Conservation (phyloP, 1,284 basidiomycete genomes). For the Ceratobasidium sp. region DNA sequence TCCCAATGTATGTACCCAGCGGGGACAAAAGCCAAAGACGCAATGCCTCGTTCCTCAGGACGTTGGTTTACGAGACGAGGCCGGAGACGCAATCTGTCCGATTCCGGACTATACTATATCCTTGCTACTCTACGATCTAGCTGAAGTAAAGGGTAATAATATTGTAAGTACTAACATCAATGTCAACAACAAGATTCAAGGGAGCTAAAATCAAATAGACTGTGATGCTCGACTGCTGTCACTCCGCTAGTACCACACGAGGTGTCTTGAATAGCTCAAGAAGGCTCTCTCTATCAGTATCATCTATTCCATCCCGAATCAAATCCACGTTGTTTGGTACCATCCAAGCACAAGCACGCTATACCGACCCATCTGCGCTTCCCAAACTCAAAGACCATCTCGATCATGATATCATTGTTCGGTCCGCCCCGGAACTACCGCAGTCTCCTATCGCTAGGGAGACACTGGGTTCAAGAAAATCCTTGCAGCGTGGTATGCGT, state of each 20-base stretch:
- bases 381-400: background rate
- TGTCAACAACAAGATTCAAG: too few species aligned
- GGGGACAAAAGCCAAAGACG: background rate
- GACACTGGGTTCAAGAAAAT: background rate
- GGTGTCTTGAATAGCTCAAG: background rate
- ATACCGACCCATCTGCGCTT: background rate
- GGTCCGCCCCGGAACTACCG: too few species aligned
- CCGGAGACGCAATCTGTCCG: background rate
- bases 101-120: background rate
- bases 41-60: too few species aligned
- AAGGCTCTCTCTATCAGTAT: background rate
- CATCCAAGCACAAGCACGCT: background rate
- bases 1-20: constrained; percentile 7
- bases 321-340: background rate
- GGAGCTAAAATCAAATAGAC: background rate
- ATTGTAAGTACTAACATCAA: background rate
- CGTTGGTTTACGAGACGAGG: too few species aligned
- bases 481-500: background rate
- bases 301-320: background rate
- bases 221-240: constrained; percentile 16
- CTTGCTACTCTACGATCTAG: background rate
- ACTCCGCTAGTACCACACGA: too few species aligned
- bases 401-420: background rate
- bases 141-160: background rate
- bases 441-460: background rate